Base-by-base conservation (phyloP, 2,329 filamentous ascomycete species). In the Arthrobotrys sphaeroides region DNA sequence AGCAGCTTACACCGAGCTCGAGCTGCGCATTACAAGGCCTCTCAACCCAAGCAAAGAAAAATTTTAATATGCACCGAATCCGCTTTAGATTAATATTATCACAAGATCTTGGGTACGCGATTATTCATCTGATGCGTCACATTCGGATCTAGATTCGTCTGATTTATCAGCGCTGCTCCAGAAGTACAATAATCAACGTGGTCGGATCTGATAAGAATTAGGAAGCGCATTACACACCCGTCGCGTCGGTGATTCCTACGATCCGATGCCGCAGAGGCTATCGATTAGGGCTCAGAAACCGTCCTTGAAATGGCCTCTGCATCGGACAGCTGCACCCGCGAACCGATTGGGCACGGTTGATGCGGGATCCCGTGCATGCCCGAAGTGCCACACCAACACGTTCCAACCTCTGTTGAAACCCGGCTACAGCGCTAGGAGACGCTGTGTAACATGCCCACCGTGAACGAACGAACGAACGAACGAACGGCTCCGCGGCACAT, bases 61-160 rank as follows among this genome's bases (percentile, higher is more conserved):
- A 45, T 60, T 43, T 57, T 31, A 28, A 47, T 36, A 38, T 20
- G 40, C 59, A 45, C 59, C 59, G 42, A 57, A 66, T 38, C 43
- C 45, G 47, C 62, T 28, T 22, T n/a, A n/a, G n/a, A n/a, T n/a
- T 55, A 47, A 62, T 55, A 10, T 45, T 45, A 31, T 18, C 53
- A n/a, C 47, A 24, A 59, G 28, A 31, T 31, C 24, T 28, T 24
- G 31, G 42, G 38, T 18, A 65, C 42, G 26, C 43, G 31, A 73
- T 73, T 73, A 73, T 53, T 66, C 69, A 73, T 73, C 69, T 7
- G 55, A 31, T 66, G 36, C 69, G 51, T 73, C 69, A 60, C 53
- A 20, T 38, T n/a, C 5, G 20, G 51, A 73, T 73, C 69, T 66
- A 73, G 69, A 73, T 42, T 60, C 33, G 40, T 55, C 42, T 55